These are phyloP conservation scores for Blastocystis sp. DNA, from an alignment of 352 stramenopile species.

Conservation along the genomic window DNA sequence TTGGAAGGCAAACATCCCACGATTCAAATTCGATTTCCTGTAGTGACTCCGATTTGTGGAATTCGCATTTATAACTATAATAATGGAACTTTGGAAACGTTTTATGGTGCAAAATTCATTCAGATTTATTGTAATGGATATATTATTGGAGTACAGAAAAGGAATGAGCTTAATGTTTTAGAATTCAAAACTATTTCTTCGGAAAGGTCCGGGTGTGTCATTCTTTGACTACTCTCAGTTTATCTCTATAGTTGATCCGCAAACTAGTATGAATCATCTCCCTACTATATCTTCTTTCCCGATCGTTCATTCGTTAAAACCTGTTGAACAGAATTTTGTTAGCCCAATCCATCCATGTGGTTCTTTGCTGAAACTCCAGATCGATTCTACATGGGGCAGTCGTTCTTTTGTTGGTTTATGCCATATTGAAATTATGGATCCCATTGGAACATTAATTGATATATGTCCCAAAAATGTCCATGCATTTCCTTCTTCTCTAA, in stretches of 20 bases:
- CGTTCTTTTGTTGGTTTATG: not conserved
- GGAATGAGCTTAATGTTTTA: not conserved
- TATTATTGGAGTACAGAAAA: not conserved
- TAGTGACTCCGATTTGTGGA: not conserved
- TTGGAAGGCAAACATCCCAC: not conserved
- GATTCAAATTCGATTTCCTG: not conserved
- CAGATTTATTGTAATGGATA: not conserved
- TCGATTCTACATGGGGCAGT: not conserved
- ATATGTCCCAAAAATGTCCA: not conserved
- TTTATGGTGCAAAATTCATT: not conserved
- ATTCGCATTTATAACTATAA: slow-evolving; percentile 29
- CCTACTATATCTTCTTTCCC: not conserved
- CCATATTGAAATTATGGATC: not conserved
- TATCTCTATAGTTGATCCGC: not conserved
- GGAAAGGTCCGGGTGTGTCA: not conserved
- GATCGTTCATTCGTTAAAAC: not conserved
- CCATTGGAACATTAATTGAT: not conserved
- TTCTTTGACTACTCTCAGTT: slow-evolving; percentile 20
- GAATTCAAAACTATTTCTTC: not conserved
- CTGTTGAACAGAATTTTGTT: not conserved
- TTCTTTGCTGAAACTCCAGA: not conserved
- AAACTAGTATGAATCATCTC: not conserved
- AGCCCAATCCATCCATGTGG: slow-evolving; percentile 22
- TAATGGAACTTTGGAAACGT: not conserved
- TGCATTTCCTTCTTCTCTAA: not conserved